These are phyloP conservation scores for Pseudogymnoascus sp. DNA, from an alignment of 2,329 filamentous ascomycete genomes.

Conservation along the genomic window DNA sequence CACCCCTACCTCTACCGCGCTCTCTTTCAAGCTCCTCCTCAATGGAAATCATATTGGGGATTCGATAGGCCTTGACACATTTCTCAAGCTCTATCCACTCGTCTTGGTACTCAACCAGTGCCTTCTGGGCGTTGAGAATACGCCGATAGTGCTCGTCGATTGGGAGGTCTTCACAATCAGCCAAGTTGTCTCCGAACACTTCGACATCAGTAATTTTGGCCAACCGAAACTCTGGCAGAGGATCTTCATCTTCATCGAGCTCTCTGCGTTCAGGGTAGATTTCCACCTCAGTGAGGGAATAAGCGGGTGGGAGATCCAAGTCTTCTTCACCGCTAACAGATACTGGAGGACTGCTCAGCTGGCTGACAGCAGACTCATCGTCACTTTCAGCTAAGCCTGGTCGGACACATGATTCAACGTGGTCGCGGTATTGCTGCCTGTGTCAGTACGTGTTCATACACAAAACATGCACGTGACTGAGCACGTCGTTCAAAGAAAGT, in stretches of 20 bases:
- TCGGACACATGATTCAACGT: slow-evolving; percentile 22
- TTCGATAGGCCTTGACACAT: slow-evolving; percentile 27
- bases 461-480: not conserved
- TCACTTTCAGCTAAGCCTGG: slow-evolving; percentile 16
- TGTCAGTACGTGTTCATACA: slow-evolving; percentile 12
- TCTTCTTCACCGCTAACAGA: not conserved
- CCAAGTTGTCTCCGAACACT: slow-evolving; percentile 40
- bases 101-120: slow-evolving; percentile 43
- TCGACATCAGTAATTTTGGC: slow-evolving; percentile 41
- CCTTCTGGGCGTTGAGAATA: slow-evolving; percentile 37
- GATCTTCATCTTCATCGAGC: slow-evolving; percentile 9
- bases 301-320: not conserved
- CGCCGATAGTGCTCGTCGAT: slow-evolving; percentile 36
- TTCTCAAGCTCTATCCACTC: slow-evolving; percentile 45
- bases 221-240: slow-evolving; percentile 6
- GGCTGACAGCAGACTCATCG: slow-evolving; percentile 17
- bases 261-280: slow-evolving; percentile 8
- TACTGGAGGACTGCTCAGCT: slow-evolving; percentile 17
- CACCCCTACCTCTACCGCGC: not conserved
- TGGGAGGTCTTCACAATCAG: slow-evolving; percentile 42
- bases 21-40: slow-evolving; percentile 6
- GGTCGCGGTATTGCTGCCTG: slow-evolving; percentile 22
- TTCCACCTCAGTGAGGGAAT: not conserved
- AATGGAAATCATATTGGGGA: slow-evolving; percentile 8
- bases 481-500: not conserved